These are phyloP conservation scores for Stentor roeselii DNA, from an alignment of 73 alveolate species.

Conservation along the genomic window DNA sequence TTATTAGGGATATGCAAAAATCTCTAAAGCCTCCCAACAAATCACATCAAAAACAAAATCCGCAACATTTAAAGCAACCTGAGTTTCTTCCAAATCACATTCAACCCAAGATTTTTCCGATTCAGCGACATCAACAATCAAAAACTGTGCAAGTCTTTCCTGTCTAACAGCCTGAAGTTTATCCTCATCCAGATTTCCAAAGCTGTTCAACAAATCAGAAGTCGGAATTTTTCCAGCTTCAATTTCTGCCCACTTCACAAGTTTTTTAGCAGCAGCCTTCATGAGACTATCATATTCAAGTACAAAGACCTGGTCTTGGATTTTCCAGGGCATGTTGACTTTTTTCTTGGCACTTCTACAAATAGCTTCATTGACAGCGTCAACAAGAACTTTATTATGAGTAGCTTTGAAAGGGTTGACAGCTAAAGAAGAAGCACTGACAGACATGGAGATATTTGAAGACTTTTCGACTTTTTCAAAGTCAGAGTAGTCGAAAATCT, in stretches of 20 bases:
- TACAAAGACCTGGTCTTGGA: not conserved
- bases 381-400: not conserved
- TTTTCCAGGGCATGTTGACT: not conserved
- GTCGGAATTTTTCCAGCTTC: constrained; percentile 11
- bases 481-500: not conserved
- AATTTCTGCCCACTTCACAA: not conserved
- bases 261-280: not conserved
- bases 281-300: not conserved
- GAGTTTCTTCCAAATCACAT: constrained; percentile 53
- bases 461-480: not conserved
- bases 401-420: not conserved
- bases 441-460: not conserved
- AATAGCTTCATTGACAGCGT: not conserved
- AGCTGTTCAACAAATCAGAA: not conserved
- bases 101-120: constrained; percentile 49
- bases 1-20: too few relatives aligned
- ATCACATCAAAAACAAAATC: not conserved
- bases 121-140: constrained; percentile 40
- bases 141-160: constrained; percentile 39
- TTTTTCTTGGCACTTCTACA: not conserved
- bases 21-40: not conserved
- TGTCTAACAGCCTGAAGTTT: constrained; percentile 37
- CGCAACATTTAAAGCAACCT: constrained; percentile 25
- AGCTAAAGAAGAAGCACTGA: not conserved
- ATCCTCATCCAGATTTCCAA: constrained; percentile 37